A percentile compares a stretch with the other conserved stretches of the same genome.
These are phyloP conservation scores for Hordeum marinum DNA, from an alignment of 176 grass and related monocot species.

Conservation along the genomic window DNA sequence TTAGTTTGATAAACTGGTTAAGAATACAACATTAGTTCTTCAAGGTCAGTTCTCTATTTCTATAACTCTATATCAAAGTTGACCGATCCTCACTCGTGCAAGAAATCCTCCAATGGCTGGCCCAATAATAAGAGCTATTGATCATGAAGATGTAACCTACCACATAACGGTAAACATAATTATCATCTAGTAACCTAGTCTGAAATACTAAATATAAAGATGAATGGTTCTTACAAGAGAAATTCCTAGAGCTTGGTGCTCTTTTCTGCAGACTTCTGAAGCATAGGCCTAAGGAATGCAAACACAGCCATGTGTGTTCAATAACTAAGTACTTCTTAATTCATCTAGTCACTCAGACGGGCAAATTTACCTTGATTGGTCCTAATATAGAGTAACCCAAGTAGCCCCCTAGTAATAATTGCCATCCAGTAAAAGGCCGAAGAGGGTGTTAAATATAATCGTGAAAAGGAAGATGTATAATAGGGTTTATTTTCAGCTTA, in stretches of 20 bases:
- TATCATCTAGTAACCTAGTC: neutral
- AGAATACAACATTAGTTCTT: neutral
- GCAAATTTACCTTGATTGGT: slow-evolving; percentile 52
- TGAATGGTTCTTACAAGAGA: slow-evolving; percentile 46
- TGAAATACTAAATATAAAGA: neutral
- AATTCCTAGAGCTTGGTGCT: slow-evolving; percentile 63
- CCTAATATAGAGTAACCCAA: slow-evolving; percentile 60
- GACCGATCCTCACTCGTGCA: slow-evolving; percentile 30
- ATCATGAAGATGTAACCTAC: slow-evolving; percentile 55
- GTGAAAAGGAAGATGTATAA: slow-evolving; percentile 15
- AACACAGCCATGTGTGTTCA: neutral
- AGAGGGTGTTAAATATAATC: slow-evolving; percentile 52
- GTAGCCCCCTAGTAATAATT: slow-evolving; percentile 46
- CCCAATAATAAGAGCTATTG: slow-evolving; percentile 58
- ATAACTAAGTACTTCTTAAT: neutral
- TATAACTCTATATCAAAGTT: neutral
- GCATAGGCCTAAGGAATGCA: slow-evolving; percentile 62
- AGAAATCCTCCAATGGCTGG: slow-evolving; percentile 74
- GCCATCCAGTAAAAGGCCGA: slow-evolving; percentile 71
- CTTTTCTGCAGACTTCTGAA: slow-evolving; percentile 64
- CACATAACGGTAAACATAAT: neutral
- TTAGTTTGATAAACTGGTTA: neutral
- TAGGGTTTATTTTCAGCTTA: neutral
- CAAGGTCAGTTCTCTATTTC: neutral
- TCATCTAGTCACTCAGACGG: neutral